Conservation (phyloP, 257 asterid species). For the Misopates orontium region DNA sequence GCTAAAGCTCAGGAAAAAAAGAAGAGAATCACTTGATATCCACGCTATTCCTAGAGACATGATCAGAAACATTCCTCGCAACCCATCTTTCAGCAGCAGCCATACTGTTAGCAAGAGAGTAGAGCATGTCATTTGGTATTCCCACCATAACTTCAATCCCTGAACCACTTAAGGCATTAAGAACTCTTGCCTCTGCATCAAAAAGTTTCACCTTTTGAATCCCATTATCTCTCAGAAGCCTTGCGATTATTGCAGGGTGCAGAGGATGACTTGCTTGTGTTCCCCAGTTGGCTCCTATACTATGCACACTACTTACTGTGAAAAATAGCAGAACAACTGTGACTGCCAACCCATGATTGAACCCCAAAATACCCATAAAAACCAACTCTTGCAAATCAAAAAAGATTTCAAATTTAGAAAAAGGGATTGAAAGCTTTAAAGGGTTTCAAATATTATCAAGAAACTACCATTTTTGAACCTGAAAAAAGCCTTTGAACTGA, state of each 20-base stretch:
- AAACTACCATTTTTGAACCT: background rate
- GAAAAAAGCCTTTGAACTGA: background rate
- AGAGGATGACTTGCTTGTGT: slow-evolving; percentile 79
- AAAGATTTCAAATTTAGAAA: no score
- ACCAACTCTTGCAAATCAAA: background rate
- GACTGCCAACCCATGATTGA: slow-evolving; percentile 28
- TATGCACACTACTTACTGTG: slow-evolving; percentile 37
- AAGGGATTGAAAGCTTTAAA: no score
- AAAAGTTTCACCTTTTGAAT: slow-evolving; percentile 81
- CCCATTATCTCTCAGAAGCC: slow-evolving; percentile 77
- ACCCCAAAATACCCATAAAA: slow-evolving; percentile 39
- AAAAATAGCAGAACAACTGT: slow-evolving; percentile 28
- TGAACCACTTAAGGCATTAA: slow-evolving; percentile 73
- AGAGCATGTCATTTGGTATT: slow-evolving; percentile 85
- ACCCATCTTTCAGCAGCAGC: slow-evolving; percentile 94
- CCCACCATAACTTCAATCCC: slow-evolving; percentile 96
- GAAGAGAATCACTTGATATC: slow-evolving; percentile 61
- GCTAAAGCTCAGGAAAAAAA: background rate
- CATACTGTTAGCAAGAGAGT: slow-evolving; percentile 52
- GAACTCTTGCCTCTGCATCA: slow-evolving; percentile 67
- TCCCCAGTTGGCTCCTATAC: slow-evolving; percentile 97
- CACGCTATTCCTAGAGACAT: slow-evolving; percentile 61
- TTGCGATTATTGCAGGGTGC: slow-evolving; percentile 60
- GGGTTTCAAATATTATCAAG: no score
- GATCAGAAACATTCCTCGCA: slow-evolving; percentile 67